A percentile compares a stretch with the other conserved stretches of the same genome.
Conservation (phyloP, 257 asterid genomes). For the Penstemon newberryi region DNA sequence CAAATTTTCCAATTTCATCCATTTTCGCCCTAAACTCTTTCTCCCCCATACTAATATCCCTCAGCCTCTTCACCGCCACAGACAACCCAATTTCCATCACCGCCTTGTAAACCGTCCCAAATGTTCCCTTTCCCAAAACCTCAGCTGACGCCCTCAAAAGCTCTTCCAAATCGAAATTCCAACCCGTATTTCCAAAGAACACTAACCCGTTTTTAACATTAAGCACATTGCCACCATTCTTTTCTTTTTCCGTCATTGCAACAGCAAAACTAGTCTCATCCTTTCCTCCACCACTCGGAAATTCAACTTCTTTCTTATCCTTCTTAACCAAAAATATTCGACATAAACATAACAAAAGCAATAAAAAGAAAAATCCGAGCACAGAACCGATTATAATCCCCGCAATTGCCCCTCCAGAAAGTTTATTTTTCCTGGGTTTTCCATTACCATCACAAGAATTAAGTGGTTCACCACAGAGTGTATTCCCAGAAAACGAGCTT, state of each 20-base stretch:
- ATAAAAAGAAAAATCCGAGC: constrained; percentile 47
- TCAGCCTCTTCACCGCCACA: constrained; percentile 87
- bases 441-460: constrained; percentile 41
- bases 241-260: constrained; percentile 42
- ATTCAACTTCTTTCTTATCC: constrained; percentile 44
- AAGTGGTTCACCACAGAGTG: constrained; percentile 78
- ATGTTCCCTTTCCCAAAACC: constrained; percentile 92
- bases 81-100: constrained; percentile 61
- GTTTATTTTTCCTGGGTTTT: constrained; percentile 39
- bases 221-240: not conserved
- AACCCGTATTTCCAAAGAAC: constrained; percentile 47
- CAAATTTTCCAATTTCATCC: constrained; percentile 74
- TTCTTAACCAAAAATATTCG: constrained; percentile 33
- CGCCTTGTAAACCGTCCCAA: constrained; percentile 91
- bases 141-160: constrained; percentile 92
- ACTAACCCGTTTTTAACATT: constrained; percentile 57
- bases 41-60: constrained; percentile 67
- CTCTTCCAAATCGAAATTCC: constrained; percentile 73
- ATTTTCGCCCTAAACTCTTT: constrained; percentile 76
- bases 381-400: constrained; percentile 78
- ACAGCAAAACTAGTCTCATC: constrained; percentile 34
- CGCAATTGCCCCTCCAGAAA: constrained; percentile 89
- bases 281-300: constrained; percentile 37
- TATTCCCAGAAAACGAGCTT: constrained; percentile 58
- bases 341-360: constrained; percentile 57